Conservation (phyloP, 352 stramenopile genomes). For the Albugo laibachii region DNA sequence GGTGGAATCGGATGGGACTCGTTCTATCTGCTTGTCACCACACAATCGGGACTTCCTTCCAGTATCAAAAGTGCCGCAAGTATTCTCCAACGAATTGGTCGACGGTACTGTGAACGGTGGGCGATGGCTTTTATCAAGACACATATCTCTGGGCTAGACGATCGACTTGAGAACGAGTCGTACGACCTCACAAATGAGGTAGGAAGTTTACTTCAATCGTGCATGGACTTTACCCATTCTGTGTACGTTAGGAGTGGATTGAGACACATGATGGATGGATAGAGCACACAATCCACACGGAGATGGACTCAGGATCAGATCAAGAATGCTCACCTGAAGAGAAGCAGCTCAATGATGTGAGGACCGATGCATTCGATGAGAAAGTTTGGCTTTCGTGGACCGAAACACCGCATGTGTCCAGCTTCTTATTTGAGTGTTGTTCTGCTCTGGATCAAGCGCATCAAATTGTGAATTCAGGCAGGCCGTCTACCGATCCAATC, state of each 20-base stretch:
- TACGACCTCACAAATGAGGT: conserved; percentile 66
- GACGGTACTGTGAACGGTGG: conserved; percentile 52
- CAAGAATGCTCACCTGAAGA: conserved; percentile 13
- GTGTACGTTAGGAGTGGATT: conserved; percentile 39
- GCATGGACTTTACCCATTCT: neutral
- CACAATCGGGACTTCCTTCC: no score
- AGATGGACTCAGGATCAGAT: conserved; percentile 4
- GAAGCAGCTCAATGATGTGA: conserved; percentile 13
- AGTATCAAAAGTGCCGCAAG: conserved; percentile 18
- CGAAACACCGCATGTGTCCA: conserved; percentile 62
- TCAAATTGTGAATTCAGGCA: conserved; percentile 17
- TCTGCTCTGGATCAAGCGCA: conserved; percentile 70
- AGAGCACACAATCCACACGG: conserved; percentile 32
- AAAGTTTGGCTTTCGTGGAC: conserved; percentile 75
- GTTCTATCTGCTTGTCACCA: no score
- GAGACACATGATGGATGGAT: conserved; percentile 46
- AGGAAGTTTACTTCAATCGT: neutral
- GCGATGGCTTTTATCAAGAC: conserved; percentile 23
- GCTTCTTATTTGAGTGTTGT: conserved; percentile 68
- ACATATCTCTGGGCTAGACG: conserved; percentile 44
- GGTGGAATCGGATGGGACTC: no score
- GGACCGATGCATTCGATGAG: conserved; percentile 21
- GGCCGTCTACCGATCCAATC: conserved; percentile 16
- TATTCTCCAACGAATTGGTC: conserved; percentile 27
- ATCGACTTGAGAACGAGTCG: conserved; percentile 37